Conservation (phyloP, 176 grass and related monocot species). For the Pontederia paniculata region DNA sequence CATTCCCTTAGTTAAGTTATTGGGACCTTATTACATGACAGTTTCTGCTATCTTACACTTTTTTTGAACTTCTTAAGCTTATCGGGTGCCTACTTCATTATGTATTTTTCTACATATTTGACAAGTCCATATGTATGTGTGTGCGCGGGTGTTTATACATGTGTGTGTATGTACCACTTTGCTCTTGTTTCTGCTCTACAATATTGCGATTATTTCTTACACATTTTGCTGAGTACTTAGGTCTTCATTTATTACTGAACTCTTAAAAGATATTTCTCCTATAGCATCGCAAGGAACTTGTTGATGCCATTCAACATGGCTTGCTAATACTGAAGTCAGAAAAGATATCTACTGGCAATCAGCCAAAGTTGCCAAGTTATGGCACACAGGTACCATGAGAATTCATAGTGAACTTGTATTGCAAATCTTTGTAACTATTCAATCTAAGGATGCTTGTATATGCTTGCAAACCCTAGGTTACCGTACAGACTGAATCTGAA, state of each 20-base stretch:
- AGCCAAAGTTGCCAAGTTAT: slow-evolving; percentile 95
- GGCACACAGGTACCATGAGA: slow-evolving; percentile 60
- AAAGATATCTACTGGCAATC: slow-evolving; percentile 57
- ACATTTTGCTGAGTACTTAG: background rate
- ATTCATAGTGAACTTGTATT: background rate
- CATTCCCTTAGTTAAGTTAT: too few species aligned
- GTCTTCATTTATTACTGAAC: background rate
- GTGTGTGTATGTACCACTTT: too few species aligned
- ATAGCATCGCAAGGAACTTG: slow-evolving; percentile 84
- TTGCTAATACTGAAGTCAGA: slow-evolving; percentile 84
- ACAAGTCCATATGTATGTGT: too few species aligned
- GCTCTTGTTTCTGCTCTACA: background rate
- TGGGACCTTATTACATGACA: too few species aligned
- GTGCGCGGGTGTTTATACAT: too few species aligned
- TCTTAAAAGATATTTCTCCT: slow-evolving; percentile 7
- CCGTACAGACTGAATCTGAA: slow-evolving; percentile 73
- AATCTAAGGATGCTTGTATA: background rate
- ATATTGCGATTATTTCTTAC: background rate
- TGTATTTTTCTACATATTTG: too few species aligned
- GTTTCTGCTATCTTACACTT: too few species aligned
- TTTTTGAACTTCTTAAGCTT: too few species aligned
- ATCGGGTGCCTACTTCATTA: too few species aligned
- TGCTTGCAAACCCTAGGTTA: slow-evolving; percentile 41
- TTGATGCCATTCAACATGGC: slow-evolving; percentile 78
- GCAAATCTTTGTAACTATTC: too few species aligned